Evolutionary conservation across 1,284 basidiomycete genomes (phyloP), one percentile per base, ranked within the genome.

Genomic region (Tetrapyrgos nigripes): DNA sequence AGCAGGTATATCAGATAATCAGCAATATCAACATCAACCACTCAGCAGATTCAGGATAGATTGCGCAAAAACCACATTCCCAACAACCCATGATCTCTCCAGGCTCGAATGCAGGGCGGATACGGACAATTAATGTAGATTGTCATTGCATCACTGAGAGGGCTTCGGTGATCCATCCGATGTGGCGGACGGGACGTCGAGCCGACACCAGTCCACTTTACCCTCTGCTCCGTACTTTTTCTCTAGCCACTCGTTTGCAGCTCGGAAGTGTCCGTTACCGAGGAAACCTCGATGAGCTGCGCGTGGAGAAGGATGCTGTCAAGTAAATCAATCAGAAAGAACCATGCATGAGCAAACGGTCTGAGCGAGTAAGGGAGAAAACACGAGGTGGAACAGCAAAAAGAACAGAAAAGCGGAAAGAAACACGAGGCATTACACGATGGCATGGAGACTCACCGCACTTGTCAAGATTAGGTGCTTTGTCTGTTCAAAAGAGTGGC

Each of bases 181-280:
- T 19, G 37, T 27, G 17, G 23, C n/a, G n/a, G 37, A 23, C 53
- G 31, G 66, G 53, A 57, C 57, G 26, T 72, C 65, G 37, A 90
- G 78, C 57, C 76, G 77, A 70, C 86, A 87, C 93, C 93, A 96
- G 70, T 94, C 83, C 29, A 96, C 90, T 55, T 78, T 82, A 31
- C 84, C 86, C 35, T 86, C 86, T 10, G 77, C 65, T 3, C 93
- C 93, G 66, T 95, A 95, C 62, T 86, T 87, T 61, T 81, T 70
- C 68, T 85, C 83, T 19, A 96, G 77, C 93, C 93, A 96, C 61
- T 87, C 82, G 70, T 95, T 97, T 40, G 94, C 92, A 62, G 86
- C 81, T 68, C 84, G 88, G 78, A 98, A 98, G 76, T 98, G 96
- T 29, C 87, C 88, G 74, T 97, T 97, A 50, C 94, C 94, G 58